Base-by-base conservation (phyloP, 306 rosid genomes). In the Delonix regia region DNA sequence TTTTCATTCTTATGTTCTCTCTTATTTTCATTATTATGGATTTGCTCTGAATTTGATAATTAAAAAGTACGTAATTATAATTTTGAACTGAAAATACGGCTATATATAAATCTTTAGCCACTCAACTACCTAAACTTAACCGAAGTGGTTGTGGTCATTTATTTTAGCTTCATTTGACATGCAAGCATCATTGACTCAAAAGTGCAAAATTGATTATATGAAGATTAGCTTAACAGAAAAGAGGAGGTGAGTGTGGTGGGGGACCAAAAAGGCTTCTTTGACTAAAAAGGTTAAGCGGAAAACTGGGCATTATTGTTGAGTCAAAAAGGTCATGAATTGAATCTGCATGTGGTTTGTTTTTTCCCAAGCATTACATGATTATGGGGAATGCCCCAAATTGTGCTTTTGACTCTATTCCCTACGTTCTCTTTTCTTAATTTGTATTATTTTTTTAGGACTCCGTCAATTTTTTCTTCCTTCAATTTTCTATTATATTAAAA, bases 241-340 rank as follows among this genome's bases (percentile, higher is more conserved):
- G 13, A n/a, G 21, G 19, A 33, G 36, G 14, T 27, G n/a, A 18
- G 62, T n/a, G 28, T 36, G 61, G 74, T 16, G 18, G 65, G 68
- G 84, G 64, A 14, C 75, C 49, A 34, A 24, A 66, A 63, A 45
- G 21, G 8, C 21, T 72, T 53, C 21, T 45, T 71, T 63, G 81
- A 69, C 12, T 62, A 49, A 66, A n/a, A 36, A 69, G 33, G 44
- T 56, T 59, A 10, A 49, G 82, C 65, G 84, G 79, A 76, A 76
- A 82, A 76, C 73, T 47, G 9, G 14, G 44, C 8, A 48, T 66
- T 22, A 65, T 66, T 22, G 64, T 47, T 39, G 69, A 74, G 77
- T 80, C 87, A 64, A 80, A 68, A n/a, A n/a, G n/a, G n/a, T n/a
- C n/a, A n/a, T 69, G 76, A 69, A 42, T 80, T 47, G 82, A 44